Evolutionary conservation across 345 rosid species (phyloP), one percentile per base, ranked within the genome.

Genomic region (Excoecaria agallocha): DNA sequence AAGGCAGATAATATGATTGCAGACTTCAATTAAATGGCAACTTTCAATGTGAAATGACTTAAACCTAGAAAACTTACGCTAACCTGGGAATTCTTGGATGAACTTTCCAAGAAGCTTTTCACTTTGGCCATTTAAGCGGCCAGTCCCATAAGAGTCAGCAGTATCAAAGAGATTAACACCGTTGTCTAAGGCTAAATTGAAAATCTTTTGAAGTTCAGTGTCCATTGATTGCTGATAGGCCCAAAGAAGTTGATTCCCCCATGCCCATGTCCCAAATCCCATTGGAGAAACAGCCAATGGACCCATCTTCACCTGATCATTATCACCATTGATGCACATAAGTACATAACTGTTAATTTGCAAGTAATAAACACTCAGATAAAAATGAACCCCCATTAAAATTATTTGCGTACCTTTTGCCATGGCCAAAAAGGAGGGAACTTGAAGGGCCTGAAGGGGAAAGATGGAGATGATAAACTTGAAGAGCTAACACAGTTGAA

Each of bases 201-300:
- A 94, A 35, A 86, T 88, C 56, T 82, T 83, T 73, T 90, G 97
- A 74, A 94, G 97, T 74, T 91, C 86, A 66, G 81, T 49, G 79
- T 94, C 98, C 97, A 92, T 92, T 24, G 95, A 89, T 66, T 90
- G 85, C 52, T 86, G 79, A 68, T 92, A 94, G 0, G 94, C 98
- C 98, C 98, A 94, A 30, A 94, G 89, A 65, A 94, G 86, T 83
- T 92, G 97, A 83, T 94, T 94, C 15, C 94, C 97, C 98, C 98
- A 92, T 50, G 98, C 97, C 97, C 97, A 94, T 13, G 97, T 91
- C 51, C 98, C 97, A 77, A 92, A 92, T 59, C 98, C 98, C 95
- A 91, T 92, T 0, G 98, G 98, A 66, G 98, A 91, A 64, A 90
- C 96, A 58, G 83, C 89, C 65, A 89, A 12, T 35, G 97, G 97